phyloP scores from a whole-genome alignment of 1,284 basidiomycete species.

The Sphagnurus paluster region DNA sequence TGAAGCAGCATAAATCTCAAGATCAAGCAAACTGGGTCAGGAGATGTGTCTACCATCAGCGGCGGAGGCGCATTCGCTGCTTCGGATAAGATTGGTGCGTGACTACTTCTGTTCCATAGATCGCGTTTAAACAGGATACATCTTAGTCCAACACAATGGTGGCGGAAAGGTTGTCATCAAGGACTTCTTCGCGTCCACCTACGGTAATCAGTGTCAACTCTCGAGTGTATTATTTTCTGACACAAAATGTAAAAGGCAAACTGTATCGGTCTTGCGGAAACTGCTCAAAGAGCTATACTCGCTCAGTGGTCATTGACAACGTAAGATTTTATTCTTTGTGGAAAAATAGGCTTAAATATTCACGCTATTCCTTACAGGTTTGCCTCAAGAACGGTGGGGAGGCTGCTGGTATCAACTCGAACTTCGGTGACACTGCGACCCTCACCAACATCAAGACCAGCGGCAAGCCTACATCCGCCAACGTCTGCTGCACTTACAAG shows the following conservation, averaged over 20 bases:
- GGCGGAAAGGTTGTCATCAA: constrained; percentile 23
- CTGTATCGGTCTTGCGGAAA: constrained; percentile 28
- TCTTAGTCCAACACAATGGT: constrained; percentile 28
- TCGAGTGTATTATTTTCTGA: not conserved
- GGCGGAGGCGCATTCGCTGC: constrained; percentile 27
- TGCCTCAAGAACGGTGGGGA: constrained; percentile 23
- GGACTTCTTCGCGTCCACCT: constrained; percentile 27
- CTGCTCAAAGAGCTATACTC: constrained; percentile 22
- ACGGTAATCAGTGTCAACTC: constrained; percentile 15
- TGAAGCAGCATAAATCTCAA: too few species aligned
- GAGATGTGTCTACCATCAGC: constrained; percentile 27
- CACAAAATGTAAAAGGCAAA: constrained; percentile 19
- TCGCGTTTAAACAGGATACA: not conserved
- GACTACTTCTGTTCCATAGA: not conserved
- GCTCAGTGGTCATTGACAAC: constrained; percentile 25
- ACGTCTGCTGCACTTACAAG: constrained; percentile 27
- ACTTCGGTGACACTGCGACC: constrained; percentile 28
- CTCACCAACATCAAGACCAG: constrained; percentile 25
- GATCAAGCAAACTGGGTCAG: constrained; percentile 28
- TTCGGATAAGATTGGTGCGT: constrained; percentile 26
- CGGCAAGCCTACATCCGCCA: constrained; percentile 23
- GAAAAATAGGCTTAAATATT: not conserved
- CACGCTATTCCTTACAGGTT: constrained; percentile 11
- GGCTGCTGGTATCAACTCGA: constrained; percentile 27
- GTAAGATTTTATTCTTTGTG: constrained; percentile 12